These are phyloP conservation scores for Ramaria sp. DNA, from an alignment of 768 basidiomycete genomes.

Conservation along the genomic window DNA sequence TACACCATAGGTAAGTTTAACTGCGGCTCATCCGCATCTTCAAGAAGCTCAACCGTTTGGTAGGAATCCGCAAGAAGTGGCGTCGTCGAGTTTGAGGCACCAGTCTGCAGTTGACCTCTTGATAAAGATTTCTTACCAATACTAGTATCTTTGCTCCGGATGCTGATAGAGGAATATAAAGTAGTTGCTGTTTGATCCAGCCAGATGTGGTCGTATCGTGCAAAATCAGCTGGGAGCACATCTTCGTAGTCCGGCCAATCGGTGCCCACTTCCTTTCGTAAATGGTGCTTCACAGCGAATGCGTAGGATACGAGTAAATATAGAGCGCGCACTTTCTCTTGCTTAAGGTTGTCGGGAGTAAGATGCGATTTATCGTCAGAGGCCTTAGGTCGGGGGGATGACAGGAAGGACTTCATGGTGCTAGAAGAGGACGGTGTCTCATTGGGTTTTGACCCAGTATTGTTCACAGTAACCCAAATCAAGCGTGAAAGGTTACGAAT, in stretches of 20 bases:
- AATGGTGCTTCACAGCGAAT: conserved; percentile 67
- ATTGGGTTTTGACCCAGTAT: conserved; percentile 31
- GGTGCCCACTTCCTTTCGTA: conserved; percentile 73
- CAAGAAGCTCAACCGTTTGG: conserved; percentile 51
- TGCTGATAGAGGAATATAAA: conserved; percentile 1
- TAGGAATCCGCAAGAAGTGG: conserved; percentile 54
- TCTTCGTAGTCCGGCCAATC: conserved; percentile 56
- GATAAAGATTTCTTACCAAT: neutral
- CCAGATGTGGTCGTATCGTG: conserved; percentile 24
- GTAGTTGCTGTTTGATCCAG: neutral
- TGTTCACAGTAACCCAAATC: conserved; percentile 69
- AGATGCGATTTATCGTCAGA: neutral
- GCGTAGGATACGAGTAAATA: conserved; percentile 61
- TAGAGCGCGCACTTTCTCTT: conserved; percentile 57
- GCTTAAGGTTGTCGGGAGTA: conserved; percentile 38
- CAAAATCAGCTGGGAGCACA: conserved; percentile 54
- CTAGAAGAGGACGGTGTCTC: neutral
- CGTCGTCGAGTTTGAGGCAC: conserved; percentile 32
- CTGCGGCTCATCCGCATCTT: no score
- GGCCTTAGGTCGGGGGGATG: neutral
- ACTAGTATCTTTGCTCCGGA: neutral
- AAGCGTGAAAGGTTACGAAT: conserved; percentile 67
- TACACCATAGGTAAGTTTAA: conserved; percentile 79
- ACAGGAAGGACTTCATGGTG: no score
- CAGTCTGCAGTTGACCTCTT: neutral